These are phyloP conservation scores for Cordyceps javanica DNA, from an alignment of 2,329 filamentous ascomycete genomes.

Conservation along the genomic window DNA sequence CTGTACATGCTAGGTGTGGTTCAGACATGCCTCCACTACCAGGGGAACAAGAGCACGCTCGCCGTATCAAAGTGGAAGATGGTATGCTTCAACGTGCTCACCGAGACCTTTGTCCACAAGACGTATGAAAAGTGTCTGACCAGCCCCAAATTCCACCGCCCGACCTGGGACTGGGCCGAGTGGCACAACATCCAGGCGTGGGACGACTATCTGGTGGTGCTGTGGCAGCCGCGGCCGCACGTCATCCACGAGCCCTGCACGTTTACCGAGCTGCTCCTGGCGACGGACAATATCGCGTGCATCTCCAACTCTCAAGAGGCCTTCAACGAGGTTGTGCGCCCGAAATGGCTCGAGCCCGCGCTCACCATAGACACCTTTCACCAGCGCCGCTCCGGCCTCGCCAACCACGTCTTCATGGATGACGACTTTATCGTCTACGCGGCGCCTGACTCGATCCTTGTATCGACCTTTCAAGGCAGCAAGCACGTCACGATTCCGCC, in stretches of 20 bases:
- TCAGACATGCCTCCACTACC: constrained; percentile 2
- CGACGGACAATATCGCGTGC: constrained; percentile 6
- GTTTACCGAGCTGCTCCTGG: constrained; percentile 5
- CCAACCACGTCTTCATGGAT: constrained; percentile 11
- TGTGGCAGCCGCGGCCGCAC: constrained; percentile 12
- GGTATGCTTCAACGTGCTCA: constrained; percentile 12
- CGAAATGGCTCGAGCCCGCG: constrained; percentile 1
- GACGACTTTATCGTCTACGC: constrained; percentile 9
- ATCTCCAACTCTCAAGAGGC: neutral
- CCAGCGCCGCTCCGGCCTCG: neutral
- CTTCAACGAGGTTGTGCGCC: neutral
- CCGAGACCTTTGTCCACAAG: neutral
- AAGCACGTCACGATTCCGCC: neutral
- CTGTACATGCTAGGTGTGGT: constrained; percentile 8
- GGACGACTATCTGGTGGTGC: constrained; percentile 13
- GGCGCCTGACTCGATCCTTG: constrained; percentile 1
- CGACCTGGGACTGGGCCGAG: constrained; percentile 13
- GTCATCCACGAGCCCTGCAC: constrained; percentile 14
- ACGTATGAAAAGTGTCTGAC: constrained; percentile 7
- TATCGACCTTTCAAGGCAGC: neutral
- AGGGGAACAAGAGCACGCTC: neutral
- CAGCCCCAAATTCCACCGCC: constrained; percentile 7
- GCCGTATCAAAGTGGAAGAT: constrained; percentile 3
- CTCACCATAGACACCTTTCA: constrained; percentile 10
- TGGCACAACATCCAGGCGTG: constrained; percentile 11